Evolutionary conservation across 495 filamentous ascomycete species (phyloP).

Genomic region (Hapsidospora chrysogenum): DNA sequence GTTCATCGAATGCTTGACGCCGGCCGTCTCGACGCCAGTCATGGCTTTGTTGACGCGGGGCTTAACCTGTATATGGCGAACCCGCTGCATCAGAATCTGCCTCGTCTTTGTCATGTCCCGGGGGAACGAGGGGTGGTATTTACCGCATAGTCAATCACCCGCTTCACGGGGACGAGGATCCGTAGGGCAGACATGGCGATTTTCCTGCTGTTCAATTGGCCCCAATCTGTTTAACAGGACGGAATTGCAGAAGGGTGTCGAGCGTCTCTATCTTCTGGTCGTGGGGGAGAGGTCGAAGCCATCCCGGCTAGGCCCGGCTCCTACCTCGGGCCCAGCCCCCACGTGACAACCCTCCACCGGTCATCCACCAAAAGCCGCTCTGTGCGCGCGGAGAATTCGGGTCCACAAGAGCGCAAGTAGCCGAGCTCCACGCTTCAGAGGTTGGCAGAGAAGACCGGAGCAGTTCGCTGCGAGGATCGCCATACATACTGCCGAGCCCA

Average conservation of each 20-base stretch:
- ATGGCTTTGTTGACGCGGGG: slow-evolving; percentile 92
- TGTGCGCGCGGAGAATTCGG: neutral
- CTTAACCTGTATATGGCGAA: slow-evolving; percentile 51
- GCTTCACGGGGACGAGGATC: slow-evolving; percentile 90
- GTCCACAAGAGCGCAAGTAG: neutral
- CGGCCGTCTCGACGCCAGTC: slow-evolving; percentile 79
- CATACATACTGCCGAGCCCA: no score
- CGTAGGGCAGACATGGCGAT: slow-evolving; percentile 61
- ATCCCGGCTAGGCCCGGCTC: slow-evolving; percentile 17
- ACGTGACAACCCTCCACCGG: neutral
- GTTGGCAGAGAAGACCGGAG: neutral
- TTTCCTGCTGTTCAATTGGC: no score
- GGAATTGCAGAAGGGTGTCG: no score
- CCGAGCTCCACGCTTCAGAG: neutral
- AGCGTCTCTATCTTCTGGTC: no score
- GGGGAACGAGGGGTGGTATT: slow-evolving; percentile 12
- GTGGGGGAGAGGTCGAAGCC: no score
- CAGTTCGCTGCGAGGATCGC: neutral
- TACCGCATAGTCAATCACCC: slow-evolving; percentile 98
- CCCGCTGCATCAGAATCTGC: neutral
- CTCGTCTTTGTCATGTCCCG: no score
- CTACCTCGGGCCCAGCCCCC: slow-evolving; percentile 15
- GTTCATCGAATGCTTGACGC: slow-evolving; percentile 96
- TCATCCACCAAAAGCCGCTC: neutral
- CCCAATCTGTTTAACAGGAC: no score